These are phyloP conservation scores for Aspergillus ochraceus DNA, from an alignment of 2,329 filamentous ascomycete genomes.

Conservation along the genomic window DNA sequence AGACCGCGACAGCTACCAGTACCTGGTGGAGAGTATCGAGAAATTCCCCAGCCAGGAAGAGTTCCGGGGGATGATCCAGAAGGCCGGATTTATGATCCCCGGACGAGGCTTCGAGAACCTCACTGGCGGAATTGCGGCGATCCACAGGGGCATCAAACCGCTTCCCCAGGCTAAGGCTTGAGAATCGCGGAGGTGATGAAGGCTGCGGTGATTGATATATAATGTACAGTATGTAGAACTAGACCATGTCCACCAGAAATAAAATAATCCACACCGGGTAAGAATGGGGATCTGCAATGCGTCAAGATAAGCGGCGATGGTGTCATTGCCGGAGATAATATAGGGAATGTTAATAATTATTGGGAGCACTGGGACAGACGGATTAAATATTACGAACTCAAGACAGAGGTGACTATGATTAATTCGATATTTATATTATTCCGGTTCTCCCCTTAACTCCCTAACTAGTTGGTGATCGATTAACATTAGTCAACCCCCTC, in stretches of 20 bases:
- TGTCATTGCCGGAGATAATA: conserved; percentile 7
- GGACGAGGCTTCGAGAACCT: conserved; percentile 85
- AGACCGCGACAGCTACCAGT: conserved; percentile 95
- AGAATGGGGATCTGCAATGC: conserved; percentile 7
- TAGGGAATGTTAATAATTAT: no score
- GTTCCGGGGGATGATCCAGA: conserved; percentile 63
- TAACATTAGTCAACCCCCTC: conserved; percentile 1
- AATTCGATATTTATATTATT: no score
- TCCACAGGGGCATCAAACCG: conserved; percentile 95
- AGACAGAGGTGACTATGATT: no score
- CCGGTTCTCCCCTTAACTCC: no score
- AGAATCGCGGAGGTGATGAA: background rate
- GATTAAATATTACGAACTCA: no score
- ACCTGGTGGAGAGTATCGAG: conserved; percentile 97
- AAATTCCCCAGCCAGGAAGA: conserved; percentile 82
- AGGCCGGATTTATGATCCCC: conserved; percentile 80
- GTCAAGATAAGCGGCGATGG: conserved; percentile 17
- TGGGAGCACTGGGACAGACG: no score
- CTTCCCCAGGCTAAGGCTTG: conserved; percentile 9
- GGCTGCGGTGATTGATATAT: background rate
- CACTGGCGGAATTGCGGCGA: conserved; percentile 88
- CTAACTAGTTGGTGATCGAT: no score
- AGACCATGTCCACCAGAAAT: background rate
- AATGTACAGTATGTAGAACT: conserved; percentile 3
- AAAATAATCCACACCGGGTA: background rate